phyloP scores from a whole-genome alignment of 129 eudicot species.

The Pulicaria dysenterica region DNA sequence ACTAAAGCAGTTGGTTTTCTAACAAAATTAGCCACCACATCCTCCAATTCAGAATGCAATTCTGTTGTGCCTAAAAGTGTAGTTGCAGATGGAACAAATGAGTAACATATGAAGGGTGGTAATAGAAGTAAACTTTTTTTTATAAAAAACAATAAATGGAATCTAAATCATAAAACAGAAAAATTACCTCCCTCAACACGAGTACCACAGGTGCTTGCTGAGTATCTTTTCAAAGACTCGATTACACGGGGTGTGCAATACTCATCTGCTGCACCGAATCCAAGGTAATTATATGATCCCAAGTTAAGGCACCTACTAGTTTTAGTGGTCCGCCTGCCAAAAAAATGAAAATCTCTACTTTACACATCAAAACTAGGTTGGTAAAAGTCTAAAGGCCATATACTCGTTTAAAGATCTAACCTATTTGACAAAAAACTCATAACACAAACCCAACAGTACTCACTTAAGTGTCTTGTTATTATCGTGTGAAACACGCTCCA shows the following conservation, averaged over 20 bases:
- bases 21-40: slow-evolving; percentile 80
- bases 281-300: slow-evolving; percentile 95
- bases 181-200: slow-evolving; percentile 88
- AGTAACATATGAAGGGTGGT: too few species aligned
- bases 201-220: slow-evolving; percentile 78
- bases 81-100: too few species aligned
- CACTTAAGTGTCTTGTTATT: slow-evolving; percentile 86
- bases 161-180: not conserved
- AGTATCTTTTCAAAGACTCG: slow-evolving; percentile 69
- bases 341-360: not conserved
- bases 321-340: slow-evolving; percentile 67
- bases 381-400: too few species aligned
- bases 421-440: not conserved
- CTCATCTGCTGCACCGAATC: slow-evolving; percentile 95
- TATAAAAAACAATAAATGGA: not conserved
- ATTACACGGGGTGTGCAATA: slow-evolving; percentile 90
- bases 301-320: slow-evolving; percentile 70
- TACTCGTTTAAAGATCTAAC: not conserved
- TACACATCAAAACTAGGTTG: not conserved
- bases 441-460: slow-evolving; percentile 28
- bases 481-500: slow-evolving; percentile 81
- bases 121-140: too few species aligned
- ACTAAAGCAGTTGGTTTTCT: slow-evolving; percentile 90
- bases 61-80: slow-evolving; percentile 65
- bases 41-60: slow-evolving; percentile 78